Conservation (phyloP, 768 basidiomycete genomes). For the Saitozyma podzolica region DNA sequence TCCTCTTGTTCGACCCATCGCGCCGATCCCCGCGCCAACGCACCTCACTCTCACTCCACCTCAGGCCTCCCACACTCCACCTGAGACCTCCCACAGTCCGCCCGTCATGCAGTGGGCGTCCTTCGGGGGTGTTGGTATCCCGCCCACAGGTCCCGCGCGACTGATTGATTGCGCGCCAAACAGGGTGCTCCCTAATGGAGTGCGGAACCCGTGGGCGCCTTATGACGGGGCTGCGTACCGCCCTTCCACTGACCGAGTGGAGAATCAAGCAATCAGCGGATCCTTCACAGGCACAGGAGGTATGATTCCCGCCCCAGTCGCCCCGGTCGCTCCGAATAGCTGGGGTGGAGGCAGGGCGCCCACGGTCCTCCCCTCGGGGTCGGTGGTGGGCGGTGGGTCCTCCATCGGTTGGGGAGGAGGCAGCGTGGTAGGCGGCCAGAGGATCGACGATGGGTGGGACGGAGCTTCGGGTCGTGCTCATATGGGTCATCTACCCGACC, state of each 20-base stretch:
- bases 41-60: neutral
- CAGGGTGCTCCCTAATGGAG: slow-evolving; percentile 27
- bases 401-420: slow-evolving; percentile 4
- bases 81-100: slow-evolving; percentile 1
- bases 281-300: neutral
- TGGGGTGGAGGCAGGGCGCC: neutral
- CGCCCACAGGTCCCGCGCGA: slow-evolving; percentile 1
- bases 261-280: neutral
- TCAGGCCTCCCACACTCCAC: neutral
- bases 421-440: neutral
- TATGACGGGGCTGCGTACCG: slow-evolving; percentile 31
- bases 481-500: slow-evolving; percentile 29
- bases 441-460: slow-evolving; percentile 40
- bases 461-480: slow-evolving; percentile 29
- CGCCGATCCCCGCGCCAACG: neutral
- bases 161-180: slow-evolving; percentile 5
- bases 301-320: neutral
- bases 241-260: slow-evolving; percentile 13
- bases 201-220: slow-evolving; percentile 35
- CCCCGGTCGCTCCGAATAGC: neutral
- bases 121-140: slow-evolving; percentile 1
- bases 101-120: slow-evolving; percentile 3
- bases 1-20: neutral
- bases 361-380: neutral
- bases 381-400: neutral